Base-by-base conservation (phyloP, 331 rosid genomes). In the Rhamnella rubrinervis region DNA sequence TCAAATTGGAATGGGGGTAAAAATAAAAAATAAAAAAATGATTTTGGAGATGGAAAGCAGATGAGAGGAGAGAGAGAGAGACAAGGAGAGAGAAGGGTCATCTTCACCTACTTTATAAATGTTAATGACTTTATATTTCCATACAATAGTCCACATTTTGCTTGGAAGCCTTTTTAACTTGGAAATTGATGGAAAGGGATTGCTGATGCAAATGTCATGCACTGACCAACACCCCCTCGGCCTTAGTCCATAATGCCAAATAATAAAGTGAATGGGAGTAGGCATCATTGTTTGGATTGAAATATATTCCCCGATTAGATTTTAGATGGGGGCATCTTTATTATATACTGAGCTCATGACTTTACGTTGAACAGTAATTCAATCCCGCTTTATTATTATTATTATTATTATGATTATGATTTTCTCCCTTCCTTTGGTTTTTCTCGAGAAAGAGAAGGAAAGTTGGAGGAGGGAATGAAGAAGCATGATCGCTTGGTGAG, bases 121-220 rank as follows among this genome's bases (percentile, higher is more conserved):
- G 40, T 47, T 72, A 71, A 63, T 73, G 81, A 80, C 84, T 77
- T 83, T 40, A 66, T 40, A 85, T 83, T 81, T 85, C 81, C 71
- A 71, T 71, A 55, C 75, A 73, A 58, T 49, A 78, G 82, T 76
- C 74, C 75, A 69, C 74, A 67, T 73, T 79, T 81, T 76, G 88
- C 75, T 81, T 81, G 71, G 95, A 85, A 85, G 75, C 87, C 95
- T 88, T 88, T 87, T 83, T 70, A 81, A 86, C 89, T 81, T 75
- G 91, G 89, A 64, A 84, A 79, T 77, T 85, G 87, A 75, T 83
- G 75, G 87, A 83, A 83, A 83, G 80, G 82, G 87, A 85, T 77
- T 56, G 92, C 59, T 74, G 79, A 77, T 77, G 73, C 52, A 40
- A 72, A 71, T 72, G 65, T 67, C 78, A 62, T 17, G 20, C 68